Conservation (phyloP, 352 stramenopile genomes). For the Phytopythium cucurbitacearum region DNA sequence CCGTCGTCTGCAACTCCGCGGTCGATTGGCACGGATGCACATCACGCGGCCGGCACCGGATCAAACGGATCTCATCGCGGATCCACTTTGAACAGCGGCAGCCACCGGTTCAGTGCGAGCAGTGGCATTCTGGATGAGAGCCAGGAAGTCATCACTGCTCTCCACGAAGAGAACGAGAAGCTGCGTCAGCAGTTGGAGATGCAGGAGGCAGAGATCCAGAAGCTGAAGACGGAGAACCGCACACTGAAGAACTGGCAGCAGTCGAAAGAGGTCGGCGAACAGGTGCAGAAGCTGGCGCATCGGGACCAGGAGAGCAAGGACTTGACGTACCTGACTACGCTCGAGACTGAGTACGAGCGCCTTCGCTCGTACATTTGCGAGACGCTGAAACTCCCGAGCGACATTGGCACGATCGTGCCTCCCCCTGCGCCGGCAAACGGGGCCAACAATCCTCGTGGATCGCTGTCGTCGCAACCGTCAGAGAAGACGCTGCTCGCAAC, state of each 20-base stretch:
- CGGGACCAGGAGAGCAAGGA: constrained; percentile 85
- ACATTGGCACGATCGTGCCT: constrained; percentile 54
- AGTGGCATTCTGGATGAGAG: constrained; percentile 83
- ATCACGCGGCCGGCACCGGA: constrained; percentile 2
- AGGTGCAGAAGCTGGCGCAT: constrained; percentile 83
- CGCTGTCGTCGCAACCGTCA: constrained; percentile 28
- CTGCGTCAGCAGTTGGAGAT: constrained; percentile 69
- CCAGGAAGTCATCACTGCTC: constrained; percentile 82
- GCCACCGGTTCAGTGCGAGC: constrained; percentile 49
- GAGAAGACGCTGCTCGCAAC: constrained; percentile 37
- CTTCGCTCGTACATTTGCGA: constrained; percentile 78
- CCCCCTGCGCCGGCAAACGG: constrained; percentile 3
- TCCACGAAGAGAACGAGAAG: constrained; percentile 81
- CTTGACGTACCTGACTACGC: constrained; percentile 69
- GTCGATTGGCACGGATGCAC: constrained; percentile 18
- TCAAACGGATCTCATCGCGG: constrained; percentile 29
- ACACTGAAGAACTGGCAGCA: constrained; percentile 83
- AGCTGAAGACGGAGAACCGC: constrained; percentile 73
- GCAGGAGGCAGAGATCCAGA: constrained; percentile 71
- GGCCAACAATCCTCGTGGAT: constrained; percentile 10
- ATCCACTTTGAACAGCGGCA: constrained; percentile 41
- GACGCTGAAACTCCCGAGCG: constrained; percentile 61
- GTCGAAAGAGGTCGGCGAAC: constrained; percentile 83
- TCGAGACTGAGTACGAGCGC: constrained; percentile 84
- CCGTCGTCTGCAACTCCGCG: constrained; percentile 30